phyloP scores from a whole-genome alignment of 2,329 filamentous ascomycete genomes.

The Erysiphe pulchra region DNA sequence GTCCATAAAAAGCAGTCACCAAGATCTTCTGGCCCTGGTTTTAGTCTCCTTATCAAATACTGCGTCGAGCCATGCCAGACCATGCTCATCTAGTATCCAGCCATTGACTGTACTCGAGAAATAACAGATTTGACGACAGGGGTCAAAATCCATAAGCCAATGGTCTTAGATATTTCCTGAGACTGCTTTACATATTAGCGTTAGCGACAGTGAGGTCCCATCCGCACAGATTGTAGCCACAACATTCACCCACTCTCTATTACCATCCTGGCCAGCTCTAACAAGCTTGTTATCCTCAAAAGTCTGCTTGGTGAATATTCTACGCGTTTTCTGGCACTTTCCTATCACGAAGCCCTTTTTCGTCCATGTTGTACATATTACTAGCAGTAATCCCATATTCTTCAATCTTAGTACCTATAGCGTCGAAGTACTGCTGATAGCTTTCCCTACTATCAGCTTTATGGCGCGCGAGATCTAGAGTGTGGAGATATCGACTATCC shows the following conservation, averaged over 20 bases:
- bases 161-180: background rate
- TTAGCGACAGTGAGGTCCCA: background rate
- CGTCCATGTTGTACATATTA: slow-evolving; percentile 1
- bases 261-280: background rate
- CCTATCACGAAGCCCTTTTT: slow-evolving; percentile 1
- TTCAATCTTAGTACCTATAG: background rate
- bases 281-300: background rate
- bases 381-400: background rate
- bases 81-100: background rate
- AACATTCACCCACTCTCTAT: background rate
- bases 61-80: no score
- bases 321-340: background rate
- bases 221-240: background rate
- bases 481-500: background rate
- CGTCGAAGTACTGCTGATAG: background rate
- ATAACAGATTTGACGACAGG: background rate
- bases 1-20: no score
- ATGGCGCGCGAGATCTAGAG: background rate
- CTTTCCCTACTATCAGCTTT: background rate
- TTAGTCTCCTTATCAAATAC: no score
- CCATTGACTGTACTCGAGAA: background rate
- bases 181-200: background rate
- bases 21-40: no score
- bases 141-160: background rate
- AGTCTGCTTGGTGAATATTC: background rate